A percentile compares a stretch with the other conserved stretches of the same genome.
Conservation (phyloP, 192 early-diverging fungal genomes). For the Coemansia sp. region DNA sequence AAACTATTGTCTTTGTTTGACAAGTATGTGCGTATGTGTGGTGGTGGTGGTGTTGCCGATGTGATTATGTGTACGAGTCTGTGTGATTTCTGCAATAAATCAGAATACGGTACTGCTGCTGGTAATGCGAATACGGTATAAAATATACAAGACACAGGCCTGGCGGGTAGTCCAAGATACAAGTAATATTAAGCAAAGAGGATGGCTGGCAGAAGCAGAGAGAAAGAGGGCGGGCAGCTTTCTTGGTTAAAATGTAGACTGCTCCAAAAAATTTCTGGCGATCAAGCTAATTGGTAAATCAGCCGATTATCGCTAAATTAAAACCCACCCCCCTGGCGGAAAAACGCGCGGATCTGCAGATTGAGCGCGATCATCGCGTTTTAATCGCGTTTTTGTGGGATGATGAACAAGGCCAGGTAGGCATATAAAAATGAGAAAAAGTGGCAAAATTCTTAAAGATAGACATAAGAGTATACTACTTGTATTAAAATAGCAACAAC, state of each 20-base stretch:
- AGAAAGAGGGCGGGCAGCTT: neutral
- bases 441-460: no score
- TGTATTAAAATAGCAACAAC: no score
- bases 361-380: neutral
- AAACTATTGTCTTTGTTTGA: neutral
- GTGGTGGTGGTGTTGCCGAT: neutral
- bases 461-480: no score
- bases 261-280: slow-evolving; percentile 9
- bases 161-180: no score
- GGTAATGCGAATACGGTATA: neutral
- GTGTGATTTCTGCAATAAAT: no score
- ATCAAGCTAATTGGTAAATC: slow-evolving; percentile 7
- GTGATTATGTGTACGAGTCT: no score
- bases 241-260: neutral
- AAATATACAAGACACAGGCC: slow-evolving; percentile 1
- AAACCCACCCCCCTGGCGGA: neutral
- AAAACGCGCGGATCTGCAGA: neutral
- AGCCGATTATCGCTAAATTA: neutral
- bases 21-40: neutral
- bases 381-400: neutral
- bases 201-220: neutral
- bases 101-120: neutral
- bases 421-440: no score
- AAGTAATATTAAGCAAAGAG: neutral
- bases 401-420: no score